These are phyloP conservation scores for Aciculosporium take DNA, from an alignment of 2,329 filamentous ascomycete species.

Conservation along the genomic window DNA sequence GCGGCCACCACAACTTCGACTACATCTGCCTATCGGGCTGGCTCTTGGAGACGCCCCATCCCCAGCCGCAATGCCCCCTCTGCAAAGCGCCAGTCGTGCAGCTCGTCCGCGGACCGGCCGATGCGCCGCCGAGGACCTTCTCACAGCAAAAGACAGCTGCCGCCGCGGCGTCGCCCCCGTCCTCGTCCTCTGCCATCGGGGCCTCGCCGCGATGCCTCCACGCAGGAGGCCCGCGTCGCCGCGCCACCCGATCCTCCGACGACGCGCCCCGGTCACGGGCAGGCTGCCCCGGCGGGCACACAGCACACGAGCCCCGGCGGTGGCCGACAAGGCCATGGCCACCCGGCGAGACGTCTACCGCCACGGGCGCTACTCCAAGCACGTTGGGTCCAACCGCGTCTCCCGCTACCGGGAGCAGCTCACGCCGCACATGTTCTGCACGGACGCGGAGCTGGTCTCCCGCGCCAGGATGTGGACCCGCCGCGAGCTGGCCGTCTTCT, in stretches of 20 bases:
- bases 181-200: constrained; percentile 2
- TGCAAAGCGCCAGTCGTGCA: constrained; percentile 47
- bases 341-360: constrained; percentile 61
- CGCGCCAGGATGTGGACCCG: constrained; percentile 71
- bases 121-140: constrained; percentile 31
- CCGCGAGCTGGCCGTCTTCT: constrained; percentile 72
- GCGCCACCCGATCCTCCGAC: not conserved
- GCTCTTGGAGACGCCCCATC: constrained; percentile 56
- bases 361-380: constrained; percentile 57
- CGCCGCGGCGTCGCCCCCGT: not conserved
- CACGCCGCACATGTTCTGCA: constrained; percentile 49
- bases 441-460: constrained; percentile 53
- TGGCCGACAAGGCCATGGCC: constrained; percentile 10
- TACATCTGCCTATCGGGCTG: constrained; percentile 73
- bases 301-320: not conserved
- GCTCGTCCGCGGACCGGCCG: constrained; percentile 50
- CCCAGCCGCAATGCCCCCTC: constrained; percentile 71
- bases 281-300: constrained; percentile 5
- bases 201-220: not conserved
- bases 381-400: constrained; percentile 68
- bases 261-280: not conserved
- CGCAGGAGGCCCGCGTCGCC: not conserved
- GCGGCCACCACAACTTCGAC: constrained; percentile 70
- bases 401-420: constrained; percentile 64
- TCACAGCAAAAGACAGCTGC: constrained; percentile 30